Conservation (phyloP, 371 early-diverging fungal genomes). For the Mucor saturninus region DNA sequence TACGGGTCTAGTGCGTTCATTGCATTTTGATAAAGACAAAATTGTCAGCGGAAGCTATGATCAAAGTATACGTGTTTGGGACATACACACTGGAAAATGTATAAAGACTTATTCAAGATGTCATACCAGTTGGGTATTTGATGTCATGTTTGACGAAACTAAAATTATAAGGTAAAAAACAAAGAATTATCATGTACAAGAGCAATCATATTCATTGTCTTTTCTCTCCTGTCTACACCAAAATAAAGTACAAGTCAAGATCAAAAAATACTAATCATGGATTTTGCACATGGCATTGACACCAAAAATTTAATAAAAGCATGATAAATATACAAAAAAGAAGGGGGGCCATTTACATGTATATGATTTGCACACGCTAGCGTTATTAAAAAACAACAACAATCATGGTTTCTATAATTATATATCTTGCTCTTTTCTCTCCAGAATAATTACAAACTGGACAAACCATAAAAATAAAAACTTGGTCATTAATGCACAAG, state of each 20-base stretch:
- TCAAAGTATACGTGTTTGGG: slow-evolving; percentile 94
- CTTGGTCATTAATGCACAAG: too few relatives aligned
- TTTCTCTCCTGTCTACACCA: not conserved
- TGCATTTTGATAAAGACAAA: slow-evolving; percentile 72
- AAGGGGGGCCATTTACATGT: not conserved
- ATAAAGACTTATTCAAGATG: slow-evolving; percentile 61
- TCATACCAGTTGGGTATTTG: slow-evolving; percentile 90
- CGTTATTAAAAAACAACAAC: too few relatives aligned
- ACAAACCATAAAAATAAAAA: too few relatives aligned
- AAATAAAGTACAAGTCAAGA: slow-evolving; percentile 71
- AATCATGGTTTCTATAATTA: too few relatives aligned
- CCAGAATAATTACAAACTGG: too few relatives aligned
- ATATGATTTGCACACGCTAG: too few relatives aligned
- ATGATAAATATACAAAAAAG: not conserved
- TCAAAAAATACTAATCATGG: slow-evolving; percentile 77
- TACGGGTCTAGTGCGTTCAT: slow-evolving; percentile 87
- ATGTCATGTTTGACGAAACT: slow-evolving; percentile 80
- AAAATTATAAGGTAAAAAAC: slow-evolving; percentile 67
- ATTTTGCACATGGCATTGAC: slow-evolving; percentile 69
- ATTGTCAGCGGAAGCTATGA: slow-evolving; percentile 77
- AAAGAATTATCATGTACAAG: not conserved
- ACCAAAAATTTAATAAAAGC: slow-evolving; percentile 29
- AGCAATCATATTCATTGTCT: not conserved
- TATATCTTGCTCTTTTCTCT: too few relatives aligned
- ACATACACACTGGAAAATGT: slow-evolving; percentile 51